Percentiles rank a stretch among this genome's conserved stretches.
phyloP scores from a whole-genome alignment of 441 rosid species.

The Pelargonium myrrhifolium region DNA sequence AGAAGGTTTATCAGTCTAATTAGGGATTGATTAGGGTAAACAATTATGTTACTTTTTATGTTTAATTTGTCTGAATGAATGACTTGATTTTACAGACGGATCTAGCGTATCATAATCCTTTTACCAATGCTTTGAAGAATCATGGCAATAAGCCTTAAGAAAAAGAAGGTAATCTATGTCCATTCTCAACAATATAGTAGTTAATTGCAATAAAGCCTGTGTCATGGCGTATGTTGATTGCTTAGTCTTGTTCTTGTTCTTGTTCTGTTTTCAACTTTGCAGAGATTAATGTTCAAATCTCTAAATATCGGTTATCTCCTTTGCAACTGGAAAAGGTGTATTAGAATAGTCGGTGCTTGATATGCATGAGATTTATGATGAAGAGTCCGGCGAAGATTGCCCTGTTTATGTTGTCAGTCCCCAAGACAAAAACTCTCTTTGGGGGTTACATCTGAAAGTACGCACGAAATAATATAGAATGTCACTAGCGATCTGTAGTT shows the following conservation, averaged over 20 bases:
- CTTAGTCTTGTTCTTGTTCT: too few species aligned
- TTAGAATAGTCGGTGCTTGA: constrained; percentile 54
- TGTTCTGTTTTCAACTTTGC: constrained; percentile 8
- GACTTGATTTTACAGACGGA: constrained; percentile 35
- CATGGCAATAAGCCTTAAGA: constrained; percentile 29
- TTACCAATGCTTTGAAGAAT: constrained; percentile 38
- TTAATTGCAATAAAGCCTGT: neutral
- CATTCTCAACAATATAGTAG: neutral
- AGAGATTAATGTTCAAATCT: constrained; percentile 39
- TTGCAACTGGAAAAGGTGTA: constrained; percentile 48
- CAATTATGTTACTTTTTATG: too few species aligned
- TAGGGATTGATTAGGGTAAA: too few species aligned
- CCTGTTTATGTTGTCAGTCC: constrained; percentile 36
- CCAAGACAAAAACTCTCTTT: constrained; percentile 39
- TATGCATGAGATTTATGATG: constrained; percentile 62
- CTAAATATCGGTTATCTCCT: constrained; percentile 19
- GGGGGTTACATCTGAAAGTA: constrained; percentile 55
- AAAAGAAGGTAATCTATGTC: constrained; percentile 32
- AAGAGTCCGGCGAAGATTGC: constrained; percentile 51
- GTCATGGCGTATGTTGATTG: too few species aligned
- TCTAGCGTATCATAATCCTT: constrained; percentile 37
- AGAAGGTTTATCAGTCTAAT: too few species aligned
- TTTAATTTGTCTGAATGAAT: too few species aligned
- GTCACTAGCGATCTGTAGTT: neutral
- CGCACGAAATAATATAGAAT: constrained; percentile 16